phyloP scores from a whole-genome alignment of 768 basidiomycete genomes.

The Boletus coccyginus region DNA sequence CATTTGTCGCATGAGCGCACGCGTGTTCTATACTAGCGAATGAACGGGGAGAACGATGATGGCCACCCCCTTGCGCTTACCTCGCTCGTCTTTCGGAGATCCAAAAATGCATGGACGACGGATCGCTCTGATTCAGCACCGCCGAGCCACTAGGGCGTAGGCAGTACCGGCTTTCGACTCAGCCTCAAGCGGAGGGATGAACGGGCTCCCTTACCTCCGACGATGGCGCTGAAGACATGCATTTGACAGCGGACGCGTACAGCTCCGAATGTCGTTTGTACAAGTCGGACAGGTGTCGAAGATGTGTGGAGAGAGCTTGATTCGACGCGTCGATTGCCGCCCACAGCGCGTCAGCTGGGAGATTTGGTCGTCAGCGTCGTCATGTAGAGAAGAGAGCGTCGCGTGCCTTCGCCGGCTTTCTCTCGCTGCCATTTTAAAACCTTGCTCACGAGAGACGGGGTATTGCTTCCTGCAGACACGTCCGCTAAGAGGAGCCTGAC shows the following conservation, averaged over 20 bases:
- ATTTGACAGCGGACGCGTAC: conserved; percentile 60
- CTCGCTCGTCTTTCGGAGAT: conserved; percentile 57
- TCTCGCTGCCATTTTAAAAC: conserved; percentile 87
- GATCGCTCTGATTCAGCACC: conserved; percentile 13
- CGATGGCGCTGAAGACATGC: conserved; percentile 57
- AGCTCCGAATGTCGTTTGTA: conserved; percentile 43
- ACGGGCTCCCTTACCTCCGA: conserved; percentile 43
- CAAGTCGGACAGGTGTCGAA: conserved; percentile 50
- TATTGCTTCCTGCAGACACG: conserved; percentile 94
- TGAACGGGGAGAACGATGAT: neutral
- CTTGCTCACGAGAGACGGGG: conserved; percentile 88
- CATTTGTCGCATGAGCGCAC: conserved; percentile 81
- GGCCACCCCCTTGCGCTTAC: conserved; percentile 31
- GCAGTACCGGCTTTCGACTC: neutral
- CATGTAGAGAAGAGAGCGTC: neutral
- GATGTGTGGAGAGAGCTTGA: conserved; percentile 50
- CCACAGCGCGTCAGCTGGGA: conserved; percentile 63
- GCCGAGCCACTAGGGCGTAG: conserved; percentile 44
- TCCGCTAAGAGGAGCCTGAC: conserved; percentile 90
- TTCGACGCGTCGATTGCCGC: conserved; percentile 60
- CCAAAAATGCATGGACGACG: conserved; percentile 54
- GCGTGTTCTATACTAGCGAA: conserved; percentile 54
- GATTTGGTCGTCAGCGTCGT: neutral
- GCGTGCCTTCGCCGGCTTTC: conserved; percentile 51
- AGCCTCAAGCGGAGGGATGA: neutral